These are phyloP conservation scores for Solanum lycopersicoides DNA, from an alignment of 257 asterid genomes.

Conservation along the genomic window DNA sequence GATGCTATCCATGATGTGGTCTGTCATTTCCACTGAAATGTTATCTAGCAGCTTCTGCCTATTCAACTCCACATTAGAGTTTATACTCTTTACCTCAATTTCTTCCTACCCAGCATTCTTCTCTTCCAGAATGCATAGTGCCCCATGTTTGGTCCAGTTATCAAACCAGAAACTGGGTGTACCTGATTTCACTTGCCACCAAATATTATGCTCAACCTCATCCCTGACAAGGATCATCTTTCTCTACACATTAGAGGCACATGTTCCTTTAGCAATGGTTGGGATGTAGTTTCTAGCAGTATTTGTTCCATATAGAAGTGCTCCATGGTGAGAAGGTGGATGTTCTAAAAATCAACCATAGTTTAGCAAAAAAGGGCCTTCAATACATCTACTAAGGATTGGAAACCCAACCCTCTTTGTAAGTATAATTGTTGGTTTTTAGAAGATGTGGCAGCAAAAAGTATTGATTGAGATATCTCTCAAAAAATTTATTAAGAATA, in stretches of 20 bases:
- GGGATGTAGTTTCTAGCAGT: neutral
- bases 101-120: neutral
- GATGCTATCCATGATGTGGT: neutral
- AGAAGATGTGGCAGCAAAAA: neutral
- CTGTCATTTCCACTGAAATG: neutral
- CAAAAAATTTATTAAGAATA: neutral
- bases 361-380: neutral
- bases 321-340: neutral
- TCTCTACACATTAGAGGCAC: neutral
- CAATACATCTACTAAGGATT: neutral
- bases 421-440: neutral
- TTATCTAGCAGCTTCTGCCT: neutral
- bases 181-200: neutral
- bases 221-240: neutral
- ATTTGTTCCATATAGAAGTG: neutral
- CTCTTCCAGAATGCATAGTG: neutral
- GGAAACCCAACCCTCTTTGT: neutral
- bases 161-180: neutral
- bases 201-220: neutral
- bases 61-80: neutral
- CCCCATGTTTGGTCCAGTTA: neutral
- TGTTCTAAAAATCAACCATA: neutral
- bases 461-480: neutral
- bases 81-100: neutral
- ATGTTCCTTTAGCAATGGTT: neutral